Evolutionary conservation across 257 asterid species (phyloP).

Genomic region (Plantago major): DNA sequence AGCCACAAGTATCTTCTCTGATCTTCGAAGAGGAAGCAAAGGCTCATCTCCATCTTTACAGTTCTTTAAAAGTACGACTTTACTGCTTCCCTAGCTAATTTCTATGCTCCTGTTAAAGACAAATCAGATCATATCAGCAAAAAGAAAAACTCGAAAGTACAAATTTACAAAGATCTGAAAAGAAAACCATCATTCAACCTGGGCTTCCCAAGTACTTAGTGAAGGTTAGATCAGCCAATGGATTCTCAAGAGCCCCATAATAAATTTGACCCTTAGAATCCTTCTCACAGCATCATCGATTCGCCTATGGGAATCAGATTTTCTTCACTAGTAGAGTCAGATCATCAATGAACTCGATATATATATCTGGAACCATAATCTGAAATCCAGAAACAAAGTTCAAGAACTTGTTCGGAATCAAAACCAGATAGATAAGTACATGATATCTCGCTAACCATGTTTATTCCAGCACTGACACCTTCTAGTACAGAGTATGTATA

Average conservation of each 20-base stretch:
- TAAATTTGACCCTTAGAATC: constrained; percentile 58
- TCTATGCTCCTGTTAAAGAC: constrained; percentile 45
- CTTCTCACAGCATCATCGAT: constrained; percentile 62
- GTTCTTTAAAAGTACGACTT: constrained; percentile 65
- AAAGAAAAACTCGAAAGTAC: not conserved
- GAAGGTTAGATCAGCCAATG: constrained; percentile 44
- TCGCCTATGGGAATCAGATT: constrained; percentile 47
- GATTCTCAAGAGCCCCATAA: constrained; percentile 64
- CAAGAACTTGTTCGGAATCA: not conserved
- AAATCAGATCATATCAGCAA: not conserved
- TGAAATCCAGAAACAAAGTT: constrained; percentile 8
- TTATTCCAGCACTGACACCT: constrained; percentile 60
- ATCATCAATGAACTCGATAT: constrained; percentile 36
- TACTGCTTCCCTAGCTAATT: constrained; percentile 76
- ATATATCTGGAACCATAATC: constrained; percentile 54
- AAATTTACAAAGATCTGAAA: not conserved
- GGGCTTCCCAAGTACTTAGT: constrained; percentile 40
- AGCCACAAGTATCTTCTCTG: constrained; percentile 42
- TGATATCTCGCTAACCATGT: constrained; percentile 42
- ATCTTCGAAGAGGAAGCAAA: constrained; percentile 44
- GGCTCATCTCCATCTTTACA: constrained; percentile 41
- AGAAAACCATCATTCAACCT: constrained; percentile 20
- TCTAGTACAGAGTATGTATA: constrained; percentile 54
- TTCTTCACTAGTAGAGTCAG: constrained; percentile 41
- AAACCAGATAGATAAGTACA: not conserved